A percentile compares a stretch with the other conserved stretches of the same genome.
Conservation (phyloP, 495 filamentous ascomycete genomes). For the Cercophora newfieldiana region DNA sequence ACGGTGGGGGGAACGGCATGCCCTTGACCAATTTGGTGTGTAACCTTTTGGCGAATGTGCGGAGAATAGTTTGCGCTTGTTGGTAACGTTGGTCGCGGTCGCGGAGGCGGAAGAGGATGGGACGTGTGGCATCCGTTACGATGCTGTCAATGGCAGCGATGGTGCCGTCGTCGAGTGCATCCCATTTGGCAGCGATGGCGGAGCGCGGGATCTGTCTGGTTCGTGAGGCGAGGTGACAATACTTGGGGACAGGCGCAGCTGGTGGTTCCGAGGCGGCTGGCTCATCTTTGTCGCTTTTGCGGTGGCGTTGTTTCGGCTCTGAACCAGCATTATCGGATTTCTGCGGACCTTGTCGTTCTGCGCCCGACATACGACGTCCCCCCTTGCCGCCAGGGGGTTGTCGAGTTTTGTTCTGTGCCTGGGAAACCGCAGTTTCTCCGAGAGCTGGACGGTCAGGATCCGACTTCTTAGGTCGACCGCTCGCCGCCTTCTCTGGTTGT, state of each 20-base stretch:
- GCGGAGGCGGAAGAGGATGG: slow-evolving; percentile 43
- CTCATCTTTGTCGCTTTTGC: not conserved
- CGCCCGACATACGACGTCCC: not conserved
- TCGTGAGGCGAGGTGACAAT: slow-evolving; percentile 42
- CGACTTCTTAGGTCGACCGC: not conserved
- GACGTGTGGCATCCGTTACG: slow-evolving; percentile 38
- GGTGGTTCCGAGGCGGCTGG: slow-evolving; percentile 15
- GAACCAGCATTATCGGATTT: not conserved
- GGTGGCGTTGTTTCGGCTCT: not conserved
- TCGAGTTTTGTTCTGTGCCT: slow-evolving; percentile 26
- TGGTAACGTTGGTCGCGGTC: slow-evolving; percentile 37
- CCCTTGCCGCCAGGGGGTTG: not conserved
- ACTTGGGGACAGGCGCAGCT: slow-evolving; percentile 20
- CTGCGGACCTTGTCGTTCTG: not conserved
- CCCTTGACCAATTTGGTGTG: slow-evolving; percentile 39
- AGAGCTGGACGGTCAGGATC: slow-evolving; percentile 26
- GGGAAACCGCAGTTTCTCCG: slow-evolving; percentile 26
- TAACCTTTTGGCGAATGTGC: slow-evolving; percentile 35
- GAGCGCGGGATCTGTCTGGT: slow-evolving; percentile 43
- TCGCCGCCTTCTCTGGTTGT: not conserved
- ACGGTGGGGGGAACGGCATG: slow-evolving; percentile 46
- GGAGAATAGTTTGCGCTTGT: slow-evolving; percentile 39
- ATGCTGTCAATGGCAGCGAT: slow-evolving; percentile 39
- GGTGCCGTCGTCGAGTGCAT: slow-evolving; percentile 39
- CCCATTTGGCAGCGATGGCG: slow-evolving; percentile 49